These are phyloP conservation scores for Scenedesmus sp. DNA, from an alignment of 163 green algal genomes.

Conservation along the genomic window DNA sequence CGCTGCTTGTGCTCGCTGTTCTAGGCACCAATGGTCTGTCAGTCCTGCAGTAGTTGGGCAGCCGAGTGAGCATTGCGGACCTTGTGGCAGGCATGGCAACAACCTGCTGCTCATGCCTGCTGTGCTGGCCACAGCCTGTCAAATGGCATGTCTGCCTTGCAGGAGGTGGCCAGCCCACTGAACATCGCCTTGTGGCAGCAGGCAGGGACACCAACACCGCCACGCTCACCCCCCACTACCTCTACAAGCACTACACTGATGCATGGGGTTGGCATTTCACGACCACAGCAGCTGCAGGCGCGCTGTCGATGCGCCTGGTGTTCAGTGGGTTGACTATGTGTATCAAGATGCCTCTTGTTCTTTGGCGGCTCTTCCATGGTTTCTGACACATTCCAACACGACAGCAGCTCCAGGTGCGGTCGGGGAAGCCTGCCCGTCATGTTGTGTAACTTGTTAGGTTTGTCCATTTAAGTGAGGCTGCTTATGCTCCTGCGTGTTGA, in stretches of 20 bases:
- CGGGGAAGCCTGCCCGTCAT: no score
- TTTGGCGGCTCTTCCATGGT: no score
- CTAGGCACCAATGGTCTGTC: background rate
- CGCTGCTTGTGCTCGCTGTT: background rate
- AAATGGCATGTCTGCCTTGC: background rate
- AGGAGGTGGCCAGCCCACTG: background rate
- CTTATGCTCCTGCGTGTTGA: no score
- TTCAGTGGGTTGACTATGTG: no score
- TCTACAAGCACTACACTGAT: background rate
- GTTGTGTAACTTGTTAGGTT: no score
- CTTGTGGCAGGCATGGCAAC: background rate
- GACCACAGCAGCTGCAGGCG: background rate
- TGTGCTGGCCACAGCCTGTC: background rate
- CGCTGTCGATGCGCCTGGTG: background rate
- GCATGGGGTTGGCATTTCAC: background rate
- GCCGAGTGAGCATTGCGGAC: background rate
- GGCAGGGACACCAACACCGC: background rate
- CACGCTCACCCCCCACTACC: background rate
- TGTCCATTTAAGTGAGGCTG: no score
- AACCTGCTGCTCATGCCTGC: background rate
- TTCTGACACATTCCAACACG: no score
- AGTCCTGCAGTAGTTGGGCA: background rate
- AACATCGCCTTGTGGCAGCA: background rate
- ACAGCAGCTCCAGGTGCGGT: no score
- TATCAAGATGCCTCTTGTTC: no score